Percentiles rank a stretch among this genome's conserved stretches.
Evolutionary conservation across 2,329 filamentous ascomycete genomes (phyloP).

Genomic region (Aspergillus novofumigatus): DNA sequence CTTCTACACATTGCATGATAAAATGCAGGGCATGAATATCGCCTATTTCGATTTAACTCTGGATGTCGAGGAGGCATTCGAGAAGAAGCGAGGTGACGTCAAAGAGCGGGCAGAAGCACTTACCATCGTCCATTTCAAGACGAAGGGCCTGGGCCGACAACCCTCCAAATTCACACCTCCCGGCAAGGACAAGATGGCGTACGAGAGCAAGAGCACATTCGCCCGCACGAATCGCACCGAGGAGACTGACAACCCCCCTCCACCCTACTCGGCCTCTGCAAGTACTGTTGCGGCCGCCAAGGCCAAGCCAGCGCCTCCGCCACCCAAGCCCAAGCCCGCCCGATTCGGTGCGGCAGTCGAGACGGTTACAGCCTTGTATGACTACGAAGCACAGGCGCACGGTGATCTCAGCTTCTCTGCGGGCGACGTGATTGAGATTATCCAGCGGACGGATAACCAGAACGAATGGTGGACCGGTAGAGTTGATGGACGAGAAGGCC

Average conservation of each 20-base stretch:
- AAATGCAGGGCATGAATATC: conserved; percentile 96
- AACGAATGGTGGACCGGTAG: conserved; percentile 98
- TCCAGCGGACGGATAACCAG: conserved; percentile 75
- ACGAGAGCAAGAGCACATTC: conserved; percentile 34
- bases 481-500: conserved; percentile 73
- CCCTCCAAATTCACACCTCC: conserved; percentile 27
- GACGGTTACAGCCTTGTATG: conserved; percentile 85
- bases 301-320: conserved; percentile 61
- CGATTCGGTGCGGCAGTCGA: conserved; percentile 68
- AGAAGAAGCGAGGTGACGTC: conserved; percentile 81
- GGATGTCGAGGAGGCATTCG: conserved; percentile 87
- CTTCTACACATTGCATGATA: conserved; percentile 96
- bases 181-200: conserved; percentile 32
- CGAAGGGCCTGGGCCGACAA: conserved; percentile 59
- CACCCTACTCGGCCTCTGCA: conserved; percentile 59
- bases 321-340: conserved; percentile 78
- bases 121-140: conserved; percentile 86
- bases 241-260: conserved; percentile 59
- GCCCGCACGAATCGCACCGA: conserved; percentile 38
- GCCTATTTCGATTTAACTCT: conserved; percentile 92
- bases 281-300: conserved; percentile 57
- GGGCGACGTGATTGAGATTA: conserved; percentile 86
- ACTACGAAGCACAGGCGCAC: conserved; percentile 92
- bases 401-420: conserved; percentile 87
- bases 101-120: conserved; percentile 83